Conservation (phyloP, 2,329 filamentous ascomycete species). For the Cladophialophora immunda region DNA sequence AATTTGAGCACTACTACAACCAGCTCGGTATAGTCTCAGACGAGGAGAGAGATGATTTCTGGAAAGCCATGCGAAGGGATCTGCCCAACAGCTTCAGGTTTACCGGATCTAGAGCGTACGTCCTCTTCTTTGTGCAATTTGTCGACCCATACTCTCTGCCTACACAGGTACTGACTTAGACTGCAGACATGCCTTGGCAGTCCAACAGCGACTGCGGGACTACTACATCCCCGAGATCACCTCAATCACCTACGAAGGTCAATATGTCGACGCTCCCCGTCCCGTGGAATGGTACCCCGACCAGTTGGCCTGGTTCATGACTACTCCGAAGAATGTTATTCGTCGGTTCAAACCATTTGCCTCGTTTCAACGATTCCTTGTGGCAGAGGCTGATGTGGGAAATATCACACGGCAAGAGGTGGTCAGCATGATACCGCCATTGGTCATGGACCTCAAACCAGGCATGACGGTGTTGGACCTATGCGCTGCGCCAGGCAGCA, state of each 20-base stretch:
- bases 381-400: constrained; percentile 94
- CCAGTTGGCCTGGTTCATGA: constrained; percentile 96
- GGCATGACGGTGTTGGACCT: constrained; percentile 94
- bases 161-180: constrained; percentile 4
- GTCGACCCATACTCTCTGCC: not conserved
- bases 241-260: constrained; percentile 83
- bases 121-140: constrained; percentile 33
- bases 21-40: constrained; percentile 77
- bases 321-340: constrained; percentile 94
- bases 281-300: constrained; percentile 94
- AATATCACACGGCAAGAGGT: constrained; percentile 98
- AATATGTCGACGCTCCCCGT: constrained; percentile 80
- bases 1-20: constrained; percentile 88
- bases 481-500: constrained; percentile 96
- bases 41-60: constrained; percentile 81
- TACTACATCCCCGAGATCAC: constrained; percentile 91
- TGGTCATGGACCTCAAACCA: constrained; percentile 88
- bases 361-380: constrained; percentile 95
- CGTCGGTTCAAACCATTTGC: constrained; percentile 93
- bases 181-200: constrained; percentile 83
- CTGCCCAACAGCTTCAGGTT: constrained; percentile 98
- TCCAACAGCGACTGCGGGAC: constrained; percentile 86
- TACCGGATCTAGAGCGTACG: constrained; percentile 88
- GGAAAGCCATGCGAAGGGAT: constrained; percentile 82
- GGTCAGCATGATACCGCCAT: constrained; percentile 97